Percentiles rank a stretch among this genome's conserved stretches.
These are phyloP conservation scores for Metschnikowia dekortorum DNA, from an alignment of 805 yeast genomes.

Conservation along the genomic window DNA sequence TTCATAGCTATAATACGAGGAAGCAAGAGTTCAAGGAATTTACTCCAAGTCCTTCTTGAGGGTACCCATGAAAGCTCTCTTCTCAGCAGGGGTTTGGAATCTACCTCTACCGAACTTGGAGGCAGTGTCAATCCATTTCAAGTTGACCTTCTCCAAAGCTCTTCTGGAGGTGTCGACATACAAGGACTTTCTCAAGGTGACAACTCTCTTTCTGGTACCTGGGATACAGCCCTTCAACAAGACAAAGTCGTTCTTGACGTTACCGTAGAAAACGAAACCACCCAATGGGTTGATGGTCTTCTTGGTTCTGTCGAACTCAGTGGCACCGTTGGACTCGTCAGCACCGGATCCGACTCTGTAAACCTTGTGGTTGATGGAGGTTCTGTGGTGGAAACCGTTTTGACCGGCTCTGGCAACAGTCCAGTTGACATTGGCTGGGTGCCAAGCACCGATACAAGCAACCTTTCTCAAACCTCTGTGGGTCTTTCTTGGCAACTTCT, in stretches of 20 bases:
- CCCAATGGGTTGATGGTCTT: constrained; percentile 99
- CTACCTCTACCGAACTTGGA: constrained; percentile 99
- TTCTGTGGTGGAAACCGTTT: constrained; percentile 99
- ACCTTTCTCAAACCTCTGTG: constrained; percentile 99
- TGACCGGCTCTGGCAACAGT: constrained; percentile 99
- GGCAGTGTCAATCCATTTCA: constrained; percentile 99
- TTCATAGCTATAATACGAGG: constrained; percentile 13
- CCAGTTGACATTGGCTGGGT: constrained; percentile 98
- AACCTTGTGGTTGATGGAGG: constrained; percentile 99
- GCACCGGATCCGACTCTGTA: constrained; percentile 98
- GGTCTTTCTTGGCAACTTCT: constrained; percentile 99
- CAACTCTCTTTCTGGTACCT: constrained; percentile 99
- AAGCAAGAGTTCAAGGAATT: constrained; percentile 5
- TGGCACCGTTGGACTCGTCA: constrained; percentile 92
- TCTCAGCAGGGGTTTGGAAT: constrained; percentile 99
- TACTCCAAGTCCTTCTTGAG: constrained; percentile 90
- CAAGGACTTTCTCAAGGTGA: constrained; percentile 97
- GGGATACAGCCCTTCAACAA: constrained; percentile 98
- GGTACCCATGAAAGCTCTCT: constrained; percentile 99
- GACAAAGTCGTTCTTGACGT: constrained; percentile 94
- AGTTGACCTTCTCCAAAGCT: constrained; percentile 92
- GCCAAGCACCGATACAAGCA: constrained; percentile 99
- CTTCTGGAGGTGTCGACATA: constrained; percentile 97
- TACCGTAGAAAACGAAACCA: constrained; percentile 99
- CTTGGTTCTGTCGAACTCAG: constrained; percentile 98